phyloP scores from a whole-genome alignment of 352 stramenopile species.

The Phytophthora macrochlamydospora region DNA sequence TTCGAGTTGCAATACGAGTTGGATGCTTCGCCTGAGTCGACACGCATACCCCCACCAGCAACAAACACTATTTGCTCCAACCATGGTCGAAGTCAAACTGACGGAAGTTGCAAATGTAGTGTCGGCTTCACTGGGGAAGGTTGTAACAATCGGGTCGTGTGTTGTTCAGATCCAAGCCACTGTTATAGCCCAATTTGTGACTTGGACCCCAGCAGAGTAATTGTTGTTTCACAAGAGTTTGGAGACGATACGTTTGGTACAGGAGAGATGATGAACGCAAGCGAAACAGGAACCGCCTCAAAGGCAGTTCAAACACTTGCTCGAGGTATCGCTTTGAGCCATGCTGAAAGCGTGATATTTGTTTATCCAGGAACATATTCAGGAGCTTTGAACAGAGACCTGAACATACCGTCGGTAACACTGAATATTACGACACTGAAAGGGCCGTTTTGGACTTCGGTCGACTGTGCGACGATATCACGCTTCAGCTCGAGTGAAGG shows the following conservation, averaged over 20 bases:
- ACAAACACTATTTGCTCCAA: conserved; percentile 34
- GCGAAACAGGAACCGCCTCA: conserved; percentile 49
- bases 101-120: conserved; percentile 56
- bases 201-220: conserved; percentile 34
- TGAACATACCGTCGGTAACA: conserved; percentile 18
- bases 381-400: conserved; percentile 37
- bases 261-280: conserved; percentile 56
- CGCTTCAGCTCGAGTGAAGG: conserved; percentile 14
- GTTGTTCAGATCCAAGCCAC: conserved; percentile 41
- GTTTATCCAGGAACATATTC: conserved; percentile 64
- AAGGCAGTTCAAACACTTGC: conserved; percentile 59
- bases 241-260: conserved; percentile 60
- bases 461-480: conserved; percentile 40
- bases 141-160: conserved; percentile 70
- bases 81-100: conserved; percentile 35
- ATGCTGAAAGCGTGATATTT: conserved; percentile 43
- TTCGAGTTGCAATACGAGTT: conserved; percentile 58
- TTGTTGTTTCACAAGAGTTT: conserved; percentile 60
- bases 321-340: conserved; percentile 44
- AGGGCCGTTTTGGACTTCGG: conserved; percentile 51
- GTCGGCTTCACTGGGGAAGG: conserved; percentile 75
- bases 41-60: conserved; percentile 42
- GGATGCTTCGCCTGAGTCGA: conserved; percentile 21
- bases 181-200: conserved; percentile 52
- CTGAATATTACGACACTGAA: conserved; percentile 52